A percentile compares a stretch with the other conserved stretches of the same genome.
Evolutionary conservation across 257 asterid genomes (phyloP).

Genomic region (Nicotiana knightiana): DNA sequence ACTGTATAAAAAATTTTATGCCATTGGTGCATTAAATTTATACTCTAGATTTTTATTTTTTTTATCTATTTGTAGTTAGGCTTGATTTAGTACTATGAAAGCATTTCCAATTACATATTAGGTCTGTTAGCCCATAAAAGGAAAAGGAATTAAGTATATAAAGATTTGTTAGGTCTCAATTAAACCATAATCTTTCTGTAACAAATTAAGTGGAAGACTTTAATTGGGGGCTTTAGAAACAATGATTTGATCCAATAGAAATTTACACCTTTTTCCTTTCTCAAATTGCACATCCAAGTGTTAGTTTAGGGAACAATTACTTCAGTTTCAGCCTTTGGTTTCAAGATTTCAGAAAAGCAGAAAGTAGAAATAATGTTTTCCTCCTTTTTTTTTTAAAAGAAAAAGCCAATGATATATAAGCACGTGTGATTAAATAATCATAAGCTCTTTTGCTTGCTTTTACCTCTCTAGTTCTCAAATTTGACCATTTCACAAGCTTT

Average conservation of each 20-base stretch:
- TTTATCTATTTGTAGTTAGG: background rate
- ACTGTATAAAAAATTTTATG: too few relatives aligned
- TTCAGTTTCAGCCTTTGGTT: background rate
- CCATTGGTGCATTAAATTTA: too few relatives aligned
- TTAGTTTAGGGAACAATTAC: background rate
- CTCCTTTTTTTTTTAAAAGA: background rate
- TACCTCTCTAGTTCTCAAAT: slow-evolving; percentile 10
- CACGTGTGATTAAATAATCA: slow-evolving; percentile 13
- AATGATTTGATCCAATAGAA: background rate
- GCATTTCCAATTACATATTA: background rate
- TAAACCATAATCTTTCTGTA: background rate
- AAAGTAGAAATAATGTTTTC: background rate
- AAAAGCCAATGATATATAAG: background rate
- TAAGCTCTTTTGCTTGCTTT: background rate
- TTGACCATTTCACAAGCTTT: slow-evolving; percentile 18
- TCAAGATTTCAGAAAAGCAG: slow-evolving; percentile 6
- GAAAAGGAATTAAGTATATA: background rate
- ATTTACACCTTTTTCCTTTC: background rate
- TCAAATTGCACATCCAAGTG: background rate
- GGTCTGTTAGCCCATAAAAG: background rate
- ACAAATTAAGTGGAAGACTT: background rate
- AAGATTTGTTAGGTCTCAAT: background rate
- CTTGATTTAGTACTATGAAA: background rate
- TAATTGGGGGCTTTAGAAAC: background rate
- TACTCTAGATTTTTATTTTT: background rate